Evolutionary conservation across 2,329 filamentous ascomycete genomes (phyloP).

Genomic region (Aspergillus nomiae): DNA sequence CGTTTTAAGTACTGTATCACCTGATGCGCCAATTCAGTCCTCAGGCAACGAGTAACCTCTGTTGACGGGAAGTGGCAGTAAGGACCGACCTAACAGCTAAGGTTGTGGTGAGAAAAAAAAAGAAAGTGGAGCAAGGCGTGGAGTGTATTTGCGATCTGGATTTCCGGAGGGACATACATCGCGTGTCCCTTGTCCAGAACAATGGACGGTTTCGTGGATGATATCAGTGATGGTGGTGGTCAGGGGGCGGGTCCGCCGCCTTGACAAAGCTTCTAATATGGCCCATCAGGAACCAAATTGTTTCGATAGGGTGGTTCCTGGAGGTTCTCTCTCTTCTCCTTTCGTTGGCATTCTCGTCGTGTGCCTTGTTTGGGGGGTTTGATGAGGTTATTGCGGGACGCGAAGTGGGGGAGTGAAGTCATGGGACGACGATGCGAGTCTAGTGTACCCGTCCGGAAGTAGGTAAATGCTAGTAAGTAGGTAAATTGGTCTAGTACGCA

Average conservation of each 20-base stretch:
- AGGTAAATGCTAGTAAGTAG: background rate
- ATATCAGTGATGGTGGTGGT: background rate
- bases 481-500: background rate
- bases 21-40: background rate
- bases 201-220: background rate
- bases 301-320: background rate
- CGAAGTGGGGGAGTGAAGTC: slow-evolving; percentile 3
- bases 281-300: background rate
- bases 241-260: no score
- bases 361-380: background rate
- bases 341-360: background rate
- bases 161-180: background rate
- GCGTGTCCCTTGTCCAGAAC: background rate
- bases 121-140: background rate
- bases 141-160: background rate
- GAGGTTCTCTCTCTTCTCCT: background rate
- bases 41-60: background rate
- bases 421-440: background rate
- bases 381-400: background rate
- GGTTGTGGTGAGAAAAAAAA: background rate
- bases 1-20: background rate
- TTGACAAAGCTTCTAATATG: background rate
- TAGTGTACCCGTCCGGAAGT: background rate
- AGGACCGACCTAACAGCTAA: no score
- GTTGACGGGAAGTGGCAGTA: background rate